These are phyloP conservation scores for Lactarius vividus DNA, from an alignment of 768 basidiomycete genomes.

Conservation along the genomic window DNA sequence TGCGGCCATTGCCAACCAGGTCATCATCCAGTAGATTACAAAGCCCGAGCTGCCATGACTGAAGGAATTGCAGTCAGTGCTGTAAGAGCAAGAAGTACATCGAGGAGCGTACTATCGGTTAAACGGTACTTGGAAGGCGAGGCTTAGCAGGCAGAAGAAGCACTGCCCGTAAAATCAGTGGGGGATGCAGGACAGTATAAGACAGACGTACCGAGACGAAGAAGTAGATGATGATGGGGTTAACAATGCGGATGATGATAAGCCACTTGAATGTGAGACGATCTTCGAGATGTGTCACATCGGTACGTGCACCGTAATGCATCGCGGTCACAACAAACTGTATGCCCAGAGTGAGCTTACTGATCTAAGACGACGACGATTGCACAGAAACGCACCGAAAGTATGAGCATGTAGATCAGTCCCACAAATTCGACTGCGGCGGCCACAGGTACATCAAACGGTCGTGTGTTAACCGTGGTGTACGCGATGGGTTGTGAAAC, in stretches of 20 bases:
- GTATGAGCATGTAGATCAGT: constrained; percentile 35
- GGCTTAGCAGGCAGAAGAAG: constrained; percentile 56
- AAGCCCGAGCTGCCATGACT: constrained; percentile 53
- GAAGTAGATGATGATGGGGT: constrained; percentile 43
- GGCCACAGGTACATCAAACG: constrained; percentile 56
- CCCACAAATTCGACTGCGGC: constrained; percentile 35
- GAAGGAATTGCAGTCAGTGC: constrained; percentile 21
- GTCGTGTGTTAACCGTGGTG: constrained; percentile 47
- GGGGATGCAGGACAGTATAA: not conserved
- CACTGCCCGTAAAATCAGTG: constrained; percentile 36
- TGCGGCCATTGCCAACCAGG: constrained; percentile 55
- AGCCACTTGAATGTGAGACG: constrained; percentile 40
- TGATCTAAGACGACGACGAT: not conserved
- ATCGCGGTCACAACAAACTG: constrained; percentile 22
- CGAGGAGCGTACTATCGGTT: constrained; percentile 39
- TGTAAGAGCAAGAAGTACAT: not conserved
- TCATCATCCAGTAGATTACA: constrained; percentile 66
- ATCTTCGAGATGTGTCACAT: constrained; percentile 40
- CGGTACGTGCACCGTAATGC: constrained; percentile 35
- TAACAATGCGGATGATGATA: constrained; percentile 41
- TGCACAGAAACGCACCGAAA: constrained; percentile 28
- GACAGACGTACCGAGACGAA: constrained; percentile 26
- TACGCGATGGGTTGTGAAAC: constrained; percentile 50
- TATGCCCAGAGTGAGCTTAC: not conserved
- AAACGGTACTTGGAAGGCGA: constrained; percentile 60